Evolutionary conservation across 2,329 filamentous ascomycete genomes (phyloP), one percentile per base, ranked within the genome.

Genomic region (Talaromyces sp.): DNA sequence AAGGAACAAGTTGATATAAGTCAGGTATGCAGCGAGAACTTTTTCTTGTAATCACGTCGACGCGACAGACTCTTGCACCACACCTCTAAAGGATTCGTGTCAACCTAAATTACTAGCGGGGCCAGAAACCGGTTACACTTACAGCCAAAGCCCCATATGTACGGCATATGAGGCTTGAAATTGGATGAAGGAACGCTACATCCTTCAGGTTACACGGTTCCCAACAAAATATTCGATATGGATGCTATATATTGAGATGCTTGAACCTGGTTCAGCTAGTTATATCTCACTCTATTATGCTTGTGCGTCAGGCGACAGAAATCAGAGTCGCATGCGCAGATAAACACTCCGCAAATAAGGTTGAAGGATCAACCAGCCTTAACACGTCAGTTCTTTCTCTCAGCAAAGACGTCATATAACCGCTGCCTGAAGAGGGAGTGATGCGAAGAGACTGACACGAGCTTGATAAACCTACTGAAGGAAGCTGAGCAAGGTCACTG

Each of bases 21-120:
- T n/a, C n/a, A n/a, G n/a, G n/a, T n/a, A n/a, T n/a, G n/a, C n/a
- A n/a, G 25, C 25, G 25, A 7, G 7, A 28, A 28, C 3, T 5
- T 28, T 28, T 19, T 11, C 11, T 31, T 25, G n/a, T n/a, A 7
- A 22, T 21, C 22, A 45, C 43, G 25, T 46, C 28, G 25, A 35
- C 33, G 15, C 13, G 25, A 35, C 45, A 15, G 10, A 10, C n/a
- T n/a, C 10, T 48, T 48, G 28, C 43, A 48, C 45, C 28, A 33
- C 33, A 28, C 25, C 19, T 48, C 17, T 6, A 25, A 35, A 35
- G 45, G 45, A 48, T 48, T 48, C 28, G 45, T 48, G 45, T 48
- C 45, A 21, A 48, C 45, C 45, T 48, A 48, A 48, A 33, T 48
- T 48, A 48, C 45, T 48, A 48, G 45, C 45, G 45, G 45, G 45